Conservation (phyloP, 2,329 filamentous ascomycete genomes). For the Scedosporium minutisporum region DNA sequence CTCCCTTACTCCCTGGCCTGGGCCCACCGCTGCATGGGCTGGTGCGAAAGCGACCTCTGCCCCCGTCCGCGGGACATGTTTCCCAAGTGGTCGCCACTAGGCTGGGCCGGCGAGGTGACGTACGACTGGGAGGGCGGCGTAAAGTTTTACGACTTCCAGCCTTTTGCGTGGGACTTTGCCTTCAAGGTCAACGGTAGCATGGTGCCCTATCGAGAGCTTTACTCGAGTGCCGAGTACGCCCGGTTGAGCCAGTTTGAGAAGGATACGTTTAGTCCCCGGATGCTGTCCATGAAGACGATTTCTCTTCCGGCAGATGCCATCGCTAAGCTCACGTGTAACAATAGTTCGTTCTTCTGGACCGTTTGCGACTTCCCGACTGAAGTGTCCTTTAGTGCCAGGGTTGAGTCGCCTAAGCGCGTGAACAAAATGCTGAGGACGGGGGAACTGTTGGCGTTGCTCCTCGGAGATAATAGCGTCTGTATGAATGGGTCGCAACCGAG, state of each 20-base stretch:
- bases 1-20: conserved; percentile 3
- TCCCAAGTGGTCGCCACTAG: conserved; percentile 1
- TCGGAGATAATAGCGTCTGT: neutral
- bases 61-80: neutral
- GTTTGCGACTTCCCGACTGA: neutral
- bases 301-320: neutral
- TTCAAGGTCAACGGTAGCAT: neutral
- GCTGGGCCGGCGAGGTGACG: neutral
- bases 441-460: neutral
- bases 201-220: neutral
- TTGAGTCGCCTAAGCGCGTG: neutral
- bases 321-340: neutral
- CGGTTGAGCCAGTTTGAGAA: neutral
- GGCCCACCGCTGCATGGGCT: neutral
- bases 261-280: neutral
- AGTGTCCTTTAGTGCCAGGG: neutral
- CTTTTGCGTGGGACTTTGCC: neutral
- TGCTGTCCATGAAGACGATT: neutral
- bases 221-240: neutral
- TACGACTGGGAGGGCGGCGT: conserved; percentile 1
- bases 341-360: neutral
- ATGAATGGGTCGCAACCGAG: neutral
- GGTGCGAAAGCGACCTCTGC: neutral
- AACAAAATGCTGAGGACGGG: neutral
- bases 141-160: neutral